phyloP scores from a whole-genome alignment of 129 eudicot genomes.

The Saposhnikovia divaricata region DNA sequence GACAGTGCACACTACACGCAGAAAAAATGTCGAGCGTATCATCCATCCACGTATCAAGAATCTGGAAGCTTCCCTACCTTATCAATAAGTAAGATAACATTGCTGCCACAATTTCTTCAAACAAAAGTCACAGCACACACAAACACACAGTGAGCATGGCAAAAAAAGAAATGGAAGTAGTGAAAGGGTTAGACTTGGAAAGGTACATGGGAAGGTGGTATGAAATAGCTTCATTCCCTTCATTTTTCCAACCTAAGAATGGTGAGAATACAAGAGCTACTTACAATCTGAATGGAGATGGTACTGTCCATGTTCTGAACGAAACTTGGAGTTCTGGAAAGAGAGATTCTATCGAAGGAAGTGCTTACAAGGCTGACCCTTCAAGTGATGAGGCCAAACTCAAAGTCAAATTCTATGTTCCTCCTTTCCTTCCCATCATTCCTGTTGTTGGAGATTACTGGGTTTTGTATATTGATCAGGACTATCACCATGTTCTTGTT shows the following conservation, averaged over 20 bases:
- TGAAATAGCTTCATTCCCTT: conserved; percentile 81
- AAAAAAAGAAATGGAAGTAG: conserved; percentile 62
- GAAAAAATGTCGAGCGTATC: background rate
- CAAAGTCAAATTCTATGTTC: conserved; percentile 82
- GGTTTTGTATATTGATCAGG: conserved; percentile 60
- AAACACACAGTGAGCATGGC: conserved; percentile 29
- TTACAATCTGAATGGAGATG: conserved; percentile 54
- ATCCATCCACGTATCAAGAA: background rate
- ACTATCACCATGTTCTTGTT: conserved; percentile 65
- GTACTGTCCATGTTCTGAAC: conserved; percentile 59
- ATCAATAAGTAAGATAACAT: background rate
- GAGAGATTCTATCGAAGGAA: conserved; percentile 60
- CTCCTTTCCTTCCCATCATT: conserved; percentile 77
- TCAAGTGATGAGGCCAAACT: conserved; percentile 81
- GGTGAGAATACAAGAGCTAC: conserved; percentile 78
- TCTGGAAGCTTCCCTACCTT: conserved; percentile 5
- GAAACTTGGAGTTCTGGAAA: conserved; percentile 82
- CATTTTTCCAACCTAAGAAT: conserved; percentile 52
- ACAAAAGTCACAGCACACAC: background rate
- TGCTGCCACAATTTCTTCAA: background rate
- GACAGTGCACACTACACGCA: background rate
- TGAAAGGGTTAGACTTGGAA: conserved; percentile 50
- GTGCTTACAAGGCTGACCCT: conserved; percentile 71
- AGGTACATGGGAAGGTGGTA: conserved; percentile 93
- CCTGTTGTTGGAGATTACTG: conserved; percentile 86